phyloP scores from a whole-genome alignment of 257 asterid species.

The Scutellaria barbata region DNA sequence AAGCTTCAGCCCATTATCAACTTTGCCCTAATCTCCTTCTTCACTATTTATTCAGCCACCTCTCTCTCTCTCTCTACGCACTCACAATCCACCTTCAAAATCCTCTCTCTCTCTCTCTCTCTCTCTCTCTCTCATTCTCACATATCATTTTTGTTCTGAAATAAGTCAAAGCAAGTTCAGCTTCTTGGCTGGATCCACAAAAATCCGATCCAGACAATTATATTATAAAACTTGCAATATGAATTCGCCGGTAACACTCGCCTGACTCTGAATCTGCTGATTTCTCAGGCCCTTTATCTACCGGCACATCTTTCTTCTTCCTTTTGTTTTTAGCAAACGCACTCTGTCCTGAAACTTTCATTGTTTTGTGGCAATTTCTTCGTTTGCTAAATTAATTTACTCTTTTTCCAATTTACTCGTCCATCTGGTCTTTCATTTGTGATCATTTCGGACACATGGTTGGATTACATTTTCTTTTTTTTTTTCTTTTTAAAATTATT shows the following conservation, averaged over 20 bases:
- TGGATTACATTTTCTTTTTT: constrained; percentile 40
- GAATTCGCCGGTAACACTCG: constrained; percentile 54
- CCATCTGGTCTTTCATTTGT: constrained; percentile 30
- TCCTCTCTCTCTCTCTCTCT: not conserved
- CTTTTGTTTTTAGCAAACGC: constrained; percentile 43
- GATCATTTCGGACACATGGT: constrained; percentile 50
- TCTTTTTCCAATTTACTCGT: constrained; percentile 45
- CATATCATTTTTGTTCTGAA: not conserved
- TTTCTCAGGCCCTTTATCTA: constrained; percentile 54
- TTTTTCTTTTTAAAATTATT: not conserved
- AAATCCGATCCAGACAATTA: constrained; percentile 48
- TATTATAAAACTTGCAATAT: constrained; percentile 55
- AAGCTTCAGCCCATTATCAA: constrained; percentile 24
- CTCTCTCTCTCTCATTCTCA: not conserved
- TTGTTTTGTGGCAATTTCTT: constrained; percentile 70
- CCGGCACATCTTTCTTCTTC: constrained; percentile 31
- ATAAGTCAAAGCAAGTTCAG: constrained; percentile 53
- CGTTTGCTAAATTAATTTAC: constrained; percentile 51
- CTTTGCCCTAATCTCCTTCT: constrained; percentile 34
- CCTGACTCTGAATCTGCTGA: constrained; percentile 54
- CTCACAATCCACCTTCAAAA: not conserved
- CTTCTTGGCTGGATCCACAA: constrained; percentile 62
- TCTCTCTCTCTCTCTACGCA: not conserved
- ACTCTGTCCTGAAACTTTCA: constrained; percentile 59
- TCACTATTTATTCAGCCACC: constrained; percentile 8